A percentile compares a stretch with the other conserved stretches of the same genome.
Evolutionary conservation across 352 stramenopile genomes (phyloP).

Genomic region (Phytophthora fragariaefolia): DNA sequence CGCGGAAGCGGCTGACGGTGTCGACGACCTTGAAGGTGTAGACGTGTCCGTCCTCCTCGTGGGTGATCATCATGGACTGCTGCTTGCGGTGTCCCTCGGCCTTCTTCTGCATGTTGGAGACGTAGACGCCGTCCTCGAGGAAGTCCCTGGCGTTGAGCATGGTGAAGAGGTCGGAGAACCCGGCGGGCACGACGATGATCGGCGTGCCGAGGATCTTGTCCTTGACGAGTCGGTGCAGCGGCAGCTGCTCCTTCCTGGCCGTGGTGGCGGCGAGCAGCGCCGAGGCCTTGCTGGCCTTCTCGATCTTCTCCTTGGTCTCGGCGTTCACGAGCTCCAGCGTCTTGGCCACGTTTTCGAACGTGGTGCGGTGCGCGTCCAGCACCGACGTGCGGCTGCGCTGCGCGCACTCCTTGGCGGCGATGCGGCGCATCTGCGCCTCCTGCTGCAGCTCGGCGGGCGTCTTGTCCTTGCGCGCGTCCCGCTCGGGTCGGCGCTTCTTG

Average conservation of each 20-base stretch:
- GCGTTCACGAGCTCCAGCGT: constrained; percentile 81
- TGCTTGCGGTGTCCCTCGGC: constrained; percentile 79
- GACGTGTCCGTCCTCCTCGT: constrained; percentile 80
- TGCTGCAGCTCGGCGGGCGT: constrained; percentile 32
- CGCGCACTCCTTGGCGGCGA: constrained; percentile 72
- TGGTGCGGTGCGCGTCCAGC: constrained; percentile 80
- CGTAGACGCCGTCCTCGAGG: constrained; percentile 82
- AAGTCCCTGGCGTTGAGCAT: constrained; percentile 92
- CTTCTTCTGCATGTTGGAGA: constrained; percentile 89
- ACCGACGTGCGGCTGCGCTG: constrained; percentile 75
- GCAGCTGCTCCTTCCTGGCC: constrained; percentile 67
- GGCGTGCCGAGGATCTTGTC: constrained; percentile 84
- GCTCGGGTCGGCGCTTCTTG: constrained; percentile 21
- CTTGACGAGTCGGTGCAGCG: constrained; percentile 71
- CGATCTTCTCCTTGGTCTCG: constrained; percentile 89
- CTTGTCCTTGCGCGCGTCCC: constrained; percentile 42
- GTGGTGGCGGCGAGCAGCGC: constrained; percentile 50
- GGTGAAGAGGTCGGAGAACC: constrained; percentile 88
- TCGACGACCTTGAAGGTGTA: constrained; percentile 92
- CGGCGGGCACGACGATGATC: constrained; percentile 92
- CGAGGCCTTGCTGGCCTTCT: constrained; percentile 80
- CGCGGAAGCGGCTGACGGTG: constrained; percentile 81
- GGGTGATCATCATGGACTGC: constrained; percentile 82
- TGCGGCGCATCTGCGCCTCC: constrained; percentile 65
- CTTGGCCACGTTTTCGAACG: constrained; percentile 86